Evolutionary conservation across 2,329 filamentous ascomycete genomes (phyloP).

Genomic region (Talaromyces funiculosus): DNA sequence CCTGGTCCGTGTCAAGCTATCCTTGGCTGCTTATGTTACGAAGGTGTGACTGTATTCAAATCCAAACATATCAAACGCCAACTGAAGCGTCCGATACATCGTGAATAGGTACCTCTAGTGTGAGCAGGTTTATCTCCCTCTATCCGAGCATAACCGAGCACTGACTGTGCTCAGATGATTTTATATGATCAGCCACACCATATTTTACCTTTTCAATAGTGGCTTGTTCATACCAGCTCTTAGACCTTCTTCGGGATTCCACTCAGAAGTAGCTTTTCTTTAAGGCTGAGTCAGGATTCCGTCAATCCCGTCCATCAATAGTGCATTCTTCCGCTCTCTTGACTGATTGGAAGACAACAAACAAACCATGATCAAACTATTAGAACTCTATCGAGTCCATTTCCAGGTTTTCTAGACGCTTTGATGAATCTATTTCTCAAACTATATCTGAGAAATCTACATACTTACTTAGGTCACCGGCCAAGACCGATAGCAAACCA

Average conservation of each 20-base stretch:
- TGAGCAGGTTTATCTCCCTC: not conserved
- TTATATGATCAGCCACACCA: not conserved
- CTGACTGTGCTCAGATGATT: not conserved
- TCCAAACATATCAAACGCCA: not conserved
- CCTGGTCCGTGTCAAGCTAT: not conserved
- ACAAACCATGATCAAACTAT: not conserved
- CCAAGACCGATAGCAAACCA: not conserved
- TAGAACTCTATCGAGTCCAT: not conserved
- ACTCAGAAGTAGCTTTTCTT: not conserved
- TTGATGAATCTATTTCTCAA: not conserved
- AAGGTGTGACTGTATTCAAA: not conserved
- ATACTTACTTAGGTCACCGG: not conserved
- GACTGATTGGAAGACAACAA: not conserved
- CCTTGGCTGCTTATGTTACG: not conserved
- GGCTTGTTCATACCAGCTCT: not conserved
- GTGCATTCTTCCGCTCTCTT: not conserved
- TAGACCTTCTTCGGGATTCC: not conserved
- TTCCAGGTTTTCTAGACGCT: not conserved
- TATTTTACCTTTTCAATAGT: not conserved
- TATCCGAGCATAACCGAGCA: not conserved
- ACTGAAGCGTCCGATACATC: not conserved
- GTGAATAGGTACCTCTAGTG: not conserved
- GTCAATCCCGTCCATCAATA: not conserved
- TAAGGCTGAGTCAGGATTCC: not conserved
- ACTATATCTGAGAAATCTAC: not conserved